These are phyloP conservation scores for Euphorbia peplus DNA, from an alignment of 345 rosid species.

Conservation along the genomic window DNA sequence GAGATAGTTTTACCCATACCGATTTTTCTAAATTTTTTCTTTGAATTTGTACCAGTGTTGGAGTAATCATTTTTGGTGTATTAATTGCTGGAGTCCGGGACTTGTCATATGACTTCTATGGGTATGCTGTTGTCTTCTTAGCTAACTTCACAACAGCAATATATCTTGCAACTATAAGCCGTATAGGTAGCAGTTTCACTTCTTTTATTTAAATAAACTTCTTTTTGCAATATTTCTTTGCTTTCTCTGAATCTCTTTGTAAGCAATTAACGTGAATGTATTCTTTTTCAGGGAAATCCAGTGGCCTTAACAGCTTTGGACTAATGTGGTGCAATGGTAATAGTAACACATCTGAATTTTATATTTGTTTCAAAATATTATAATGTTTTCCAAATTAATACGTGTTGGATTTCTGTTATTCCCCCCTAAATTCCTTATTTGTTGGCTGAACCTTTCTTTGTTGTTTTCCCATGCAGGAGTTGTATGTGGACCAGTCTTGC, in stretches of 20 bases:
- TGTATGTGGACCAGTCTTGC: slow-evolving; percentile 75
- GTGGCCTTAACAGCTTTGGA: slow-evolving; percentile 97
- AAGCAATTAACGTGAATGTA: neutral
- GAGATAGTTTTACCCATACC: slow-evolving; percentile 14
- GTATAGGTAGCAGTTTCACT: slow-evolving; percentile 55
- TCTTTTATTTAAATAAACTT: neutral
- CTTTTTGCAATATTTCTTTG: slow-evolving; percentile 4
- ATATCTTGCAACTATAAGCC: slow-evolving; percentile 87
- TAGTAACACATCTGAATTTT: slow-evolving; percentile 16
- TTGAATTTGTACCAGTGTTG: slow-evolving; percentile 77
- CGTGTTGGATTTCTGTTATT: neutral
- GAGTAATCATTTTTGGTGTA: slow-evolving; percentile 84
- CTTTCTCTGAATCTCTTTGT: slow-evolving; percentile 17
- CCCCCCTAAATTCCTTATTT: neutral
- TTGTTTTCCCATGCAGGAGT: slow-evolving; percentile 52
- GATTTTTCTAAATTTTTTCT: slow-evolving; percentile 33
- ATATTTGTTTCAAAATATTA: neutral
- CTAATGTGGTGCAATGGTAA: slow-evolving; percentile 99
- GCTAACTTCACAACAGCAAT: slow-evolving; percentile 89
- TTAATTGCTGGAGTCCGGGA: slow-evolving; percentile 96
- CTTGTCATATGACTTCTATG: slow-evolving; percentile 85
- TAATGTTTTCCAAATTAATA: neutral
- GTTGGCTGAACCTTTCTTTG: slow-evolving; percentile 15
- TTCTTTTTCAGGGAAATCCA: slow-evolving; percentile 72
- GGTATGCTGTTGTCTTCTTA: slow-evolving; percentile 80